Evolutionary conservation across 1,139 yeast genomes (phyloP), one percentile per base, ranked within the genome.

Genomic region (Protomyces macrosporus): DNA sequence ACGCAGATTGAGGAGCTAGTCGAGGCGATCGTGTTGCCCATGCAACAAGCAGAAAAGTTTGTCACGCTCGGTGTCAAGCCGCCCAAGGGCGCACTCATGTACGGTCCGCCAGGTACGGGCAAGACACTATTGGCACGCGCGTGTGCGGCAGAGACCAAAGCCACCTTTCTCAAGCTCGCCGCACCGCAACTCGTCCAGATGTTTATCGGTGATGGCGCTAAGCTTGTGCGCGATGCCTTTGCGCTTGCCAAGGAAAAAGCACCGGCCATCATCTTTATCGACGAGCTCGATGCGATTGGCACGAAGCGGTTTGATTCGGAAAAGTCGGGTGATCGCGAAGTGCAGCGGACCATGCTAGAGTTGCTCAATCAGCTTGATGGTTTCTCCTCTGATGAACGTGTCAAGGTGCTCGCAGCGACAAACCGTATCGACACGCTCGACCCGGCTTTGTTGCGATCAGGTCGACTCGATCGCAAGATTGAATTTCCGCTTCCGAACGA

Each of bases 51-150:
- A 35, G 98, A 95, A 62, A 93, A 93, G 77, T 95, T 93, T 79
- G 88, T 88, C 73, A 86, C 84, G 65, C 80, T 93, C 76, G 97
- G 98, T 62, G 90, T 93, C 72, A 91, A 89, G 75, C 95, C 98
- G 4, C 98, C 98, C 67, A 93, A 93, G 76, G 71, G 69, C 71
- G 98, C 98, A 0, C 80, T 93, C 67, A 93, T 93, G 98, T 93
- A 93, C 75, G 99, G 99, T 7, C 98, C 99, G 16, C 99, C 99
- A 60, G 99, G 99, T 73, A 93, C 99, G 1, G 99, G 99, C 75
- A 93, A 93, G 77, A 93, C 98, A 0, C 81, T 93, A 68, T 81
- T 93, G 70, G 99, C 99, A 4, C 84, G 98, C 75, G 98, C 98
- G 1, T 93, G 98, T 83, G 99, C 99, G 12, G 98, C 98, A 4